phyloP scores from a whole-genome alignment of 805 yeast genomes.

The Brettanomyces custersianus region DNA sequence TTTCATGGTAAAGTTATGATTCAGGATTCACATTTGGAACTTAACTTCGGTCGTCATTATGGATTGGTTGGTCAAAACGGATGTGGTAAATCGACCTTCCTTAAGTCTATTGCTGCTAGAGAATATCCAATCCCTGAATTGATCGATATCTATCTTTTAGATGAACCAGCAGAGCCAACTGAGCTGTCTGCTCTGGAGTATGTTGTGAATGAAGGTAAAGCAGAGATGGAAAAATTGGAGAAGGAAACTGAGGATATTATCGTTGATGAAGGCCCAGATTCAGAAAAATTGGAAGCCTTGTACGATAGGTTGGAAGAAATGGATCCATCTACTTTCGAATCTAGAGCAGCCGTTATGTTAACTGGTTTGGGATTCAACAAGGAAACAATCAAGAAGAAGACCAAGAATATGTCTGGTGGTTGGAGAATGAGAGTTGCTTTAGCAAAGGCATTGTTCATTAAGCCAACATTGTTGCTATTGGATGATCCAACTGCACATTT shows the following conservation, averaged over 20 bases:
- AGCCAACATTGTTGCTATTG: constrained; percentile 87
- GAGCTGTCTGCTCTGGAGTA: constrained; percentile 90
- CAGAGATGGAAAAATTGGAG: constrained; percentile 84
- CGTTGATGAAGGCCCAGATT: constrained; percentile 90
- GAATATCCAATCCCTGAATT: constrained; percentile 92
- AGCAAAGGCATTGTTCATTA: constrained; percentile 95
- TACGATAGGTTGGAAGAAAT: constrained; percentile 93
- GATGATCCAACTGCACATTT: constrained; percentile 99
- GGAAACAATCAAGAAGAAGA: constrained; percentile 79
- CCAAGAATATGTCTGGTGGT: constrained; percentile 99
- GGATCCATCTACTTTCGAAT: constrained; percentile 95
- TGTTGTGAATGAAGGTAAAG: constrained; percentile 95
- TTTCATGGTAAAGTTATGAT: constrained; percentile 97
- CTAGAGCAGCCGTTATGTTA: constrained; percentile 90
- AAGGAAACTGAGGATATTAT: constrained; percentile 80
- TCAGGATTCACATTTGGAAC: constrained; percentile 85
- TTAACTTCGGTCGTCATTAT: constrained; percentile 95
- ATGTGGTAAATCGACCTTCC: constrained; percentile 95
- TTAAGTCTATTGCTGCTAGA: constrained; percentile 89
- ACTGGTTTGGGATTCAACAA: constrained; percentile 96
- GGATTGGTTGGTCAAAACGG: constrained; percentile 98
- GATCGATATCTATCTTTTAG: constrained; percentile 85
- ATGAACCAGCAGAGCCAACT: constrained; percentile 96
- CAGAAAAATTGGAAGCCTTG: constrained; percentile 71
- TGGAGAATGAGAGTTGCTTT: constrained; percentile 99